These are phyloP conservation scores for Huntiella decipiens DNA, from an alignment of 2,329 filamentous ascomycete genomes.

Conservation along the genomic window DNA sequence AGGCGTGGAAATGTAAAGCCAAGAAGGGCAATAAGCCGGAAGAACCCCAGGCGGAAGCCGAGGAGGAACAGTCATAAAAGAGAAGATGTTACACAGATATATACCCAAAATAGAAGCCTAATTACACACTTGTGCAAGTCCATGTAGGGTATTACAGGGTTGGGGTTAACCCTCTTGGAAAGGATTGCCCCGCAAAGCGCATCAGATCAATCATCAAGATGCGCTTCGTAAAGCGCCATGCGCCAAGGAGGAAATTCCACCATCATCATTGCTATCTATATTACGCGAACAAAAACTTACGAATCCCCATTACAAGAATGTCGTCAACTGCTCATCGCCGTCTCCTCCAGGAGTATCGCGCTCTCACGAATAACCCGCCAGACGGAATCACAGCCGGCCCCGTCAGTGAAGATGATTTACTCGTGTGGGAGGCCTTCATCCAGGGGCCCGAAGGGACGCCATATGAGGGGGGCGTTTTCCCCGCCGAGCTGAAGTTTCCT, in stretches of 20 bases:
- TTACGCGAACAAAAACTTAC: no score
- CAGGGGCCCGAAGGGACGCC: conserved; percentile 89
- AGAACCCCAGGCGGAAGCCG: background rate
- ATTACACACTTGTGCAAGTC: no score
- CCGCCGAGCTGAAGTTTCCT: conserved; percentile 84
- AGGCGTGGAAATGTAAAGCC: conserved; percentile 27
- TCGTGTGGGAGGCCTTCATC: conserved; percentile 91
- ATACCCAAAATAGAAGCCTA: conserved; percentile 1
- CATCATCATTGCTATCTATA: no score
- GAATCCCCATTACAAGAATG: conserved; percentile 23
- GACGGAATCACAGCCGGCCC: conserved; percentile 94
- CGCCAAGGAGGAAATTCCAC: no score
- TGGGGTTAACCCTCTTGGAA: background rate
- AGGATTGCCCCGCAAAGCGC: no score
- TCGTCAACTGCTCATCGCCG: conserved; percentile 51
- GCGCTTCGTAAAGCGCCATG: background rate
- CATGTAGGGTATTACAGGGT: background rate
- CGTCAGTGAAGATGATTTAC: conserved; percentile 81
- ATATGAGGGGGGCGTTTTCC: conserved; percentile 89
- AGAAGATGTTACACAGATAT: background rate
- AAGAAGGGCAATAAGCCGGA: conserved; percentile 26
- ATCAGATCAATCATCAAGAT: no score
- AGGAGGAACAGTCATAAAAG: no score
- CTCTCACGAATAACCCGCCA: conserved; percentile 84
- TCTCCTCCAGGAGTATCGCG: conserved; percentile 90